Percentiles rank a stretch among this genome's conserved stretches.
Evolutionary conservation across 2,329 filamentous ascomycete genomes (phyloP).

Genomic region (Bipolaris gigantea): DNA sequence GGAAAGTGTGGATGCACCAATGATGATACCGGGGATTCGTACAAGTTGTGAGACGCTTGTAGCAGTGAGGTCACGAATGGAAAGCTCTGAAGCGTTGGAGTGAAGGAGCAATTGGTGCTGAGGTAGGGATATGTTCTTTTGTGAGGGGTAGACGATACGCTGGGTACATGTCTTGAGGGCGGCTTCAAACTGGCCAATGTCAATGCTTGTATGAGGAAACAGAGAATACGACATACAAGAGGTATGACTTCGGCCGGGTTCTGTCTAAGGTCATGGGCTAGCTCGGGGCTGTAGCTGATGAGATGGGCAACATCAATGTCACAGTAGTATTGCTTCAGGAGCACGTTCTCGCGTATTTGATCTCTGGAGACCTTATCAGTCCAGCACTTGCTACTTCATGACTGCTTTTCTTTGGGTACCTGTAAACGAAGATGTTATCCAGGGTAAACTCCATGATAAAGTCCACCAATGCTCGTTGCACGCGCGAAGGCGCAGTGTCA

Average conservation of each 20-base stretch:
- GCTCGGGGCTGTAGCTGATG: conserved; percentile 93
- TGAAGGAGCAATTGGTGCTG: conserved; percentile 94
- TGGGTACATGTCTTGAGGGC: conserved; percentile 91
- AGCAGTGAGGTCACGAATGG: conserved; percentile 91
- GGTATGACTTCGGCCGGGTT: conserved; percentile 93
- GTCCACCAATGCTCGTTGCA: conserved; percentile 79
- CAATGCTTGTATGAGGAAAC: conserved; percentile 9
- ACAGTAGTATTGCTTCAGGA: conserved; percentile 92
- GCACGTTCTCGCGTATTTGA: conserved; percentile 90
- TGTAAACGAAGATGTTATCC: conserved; percentile 93
- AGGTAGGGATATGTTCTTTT: conserved; percentile 69
- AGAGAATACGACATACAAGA: conserved; percentile 60
- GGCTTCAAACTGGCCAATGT: conserved; percentile 72
- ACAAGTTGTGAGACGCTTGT: conserved; percentile 93
- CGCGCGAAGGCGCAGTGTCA: conserved; percentile 42
- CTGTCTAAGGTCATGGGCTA: conserved; percentile 84
- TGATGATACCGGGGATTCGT: conserved; percentile 94
- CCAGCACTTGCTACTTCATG: conserved; percentile 8
- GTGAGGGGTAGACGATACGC: conserved; percentile 84
- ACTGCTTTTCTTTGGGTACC: conserved; percentile 49
- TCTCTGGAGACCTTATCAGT: conserved; percentile 65
- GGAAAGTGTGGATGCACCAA: conserved; percentile 93
- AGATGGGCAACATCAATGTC: conserved; percentile 94
- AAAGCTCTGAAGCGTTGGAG: conserved; percentile 85
- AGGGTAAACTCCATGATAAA: conserved; percentile 94